phyloP scores from a whole-genome alignment of 2,329 filamentous ascomycete genomes.

The Colletotrichum brevisporum region DNA sequence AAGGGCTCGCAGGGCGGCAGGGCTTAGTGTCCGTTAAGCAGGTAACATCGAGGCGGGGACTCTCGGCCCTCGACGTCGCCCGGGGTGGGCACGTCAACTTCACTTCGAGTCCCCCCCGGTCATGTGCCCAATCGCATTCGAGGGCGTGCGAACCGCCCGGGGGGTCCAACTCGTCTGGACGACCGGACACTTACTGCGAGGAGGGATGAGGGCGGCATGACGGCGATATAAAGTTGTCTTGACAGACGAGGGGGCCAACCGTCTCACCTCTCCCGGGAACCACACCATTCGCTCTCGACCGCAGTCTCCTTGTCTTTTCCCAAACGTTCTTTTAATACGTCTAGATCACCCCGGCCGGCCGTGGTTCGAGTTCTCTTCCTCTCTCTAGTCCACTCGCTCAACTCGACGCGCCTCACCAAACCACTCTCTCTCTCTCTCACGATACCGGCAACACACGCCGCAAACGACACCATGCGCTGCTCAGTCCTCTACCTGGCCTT shows the following conservation, averaged over 20 bases:
- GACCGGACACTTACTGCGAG: conserved; percentile 3
- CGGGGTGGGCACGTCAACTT: conserved; percentile 8
- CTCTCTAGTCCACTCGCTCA: neutral
- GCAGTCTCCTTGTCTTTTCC: conserved; percentile 8
- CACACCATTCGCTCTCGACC: conserved; percentile 17
- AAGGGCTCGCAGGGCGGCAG: conserved; percentile 9
- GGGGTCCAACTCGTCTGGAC: neutral
- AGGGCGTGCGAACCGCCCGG: neutral
- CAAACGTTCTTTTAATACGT: conserved; percentile 7
- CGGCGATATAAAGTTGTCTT: conserved; percentile 24
- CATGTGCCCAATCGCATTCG: conserved; percentile 18
- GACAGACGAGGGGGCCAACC: neutral
- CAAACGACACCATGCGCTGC: conserved; percentile 21
- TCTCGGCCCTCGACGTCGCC: neutral
- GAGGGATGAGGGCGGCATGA: neutral
- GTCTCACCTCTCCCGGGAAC: conserved; percentile 25
- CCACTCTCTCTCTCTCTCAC: neutral
- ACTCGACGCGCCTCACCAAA: neutral
- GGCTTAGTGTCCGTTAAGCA: conserved; percentile 19
- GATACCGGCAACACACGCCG: neutral
- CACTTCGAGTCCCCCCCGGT: conserved; percentile 2
- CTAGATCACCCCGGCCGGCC: conserved; percentile 7
- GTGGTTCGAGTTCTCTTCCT: neutral
- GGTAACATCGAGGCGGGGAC: conserved; percentile 26
- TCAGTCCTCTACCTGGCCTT: conserved; percentile 24